Evolutionary conservation across 1,284 basidiomycete species (phyloP).

Genomic region (Xerocomus minutiporus): DNA sequence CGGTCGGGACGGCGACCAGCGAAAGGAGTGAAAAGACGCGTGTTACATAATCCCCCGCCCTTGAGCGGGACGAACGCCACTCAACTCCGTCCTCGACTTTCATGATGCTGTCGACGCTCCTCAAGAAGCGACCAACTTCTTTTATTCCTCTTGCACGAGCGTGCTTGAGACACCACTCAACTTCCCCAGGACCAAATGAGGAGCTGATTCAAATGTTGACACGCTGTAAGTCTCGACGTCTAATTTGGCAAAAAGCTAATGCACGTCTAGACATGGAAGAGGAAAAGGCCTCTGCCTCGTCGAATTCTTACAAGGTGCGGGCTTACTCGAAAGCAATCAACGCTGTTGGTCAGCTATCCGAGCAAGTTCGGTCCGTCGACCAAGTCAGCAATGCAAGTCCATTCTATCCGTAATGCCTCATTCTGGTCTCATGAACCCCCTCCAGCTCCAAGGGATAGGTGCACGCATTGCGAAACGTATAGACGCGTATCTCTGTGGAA

Average conservation of each 20-base stretch:
- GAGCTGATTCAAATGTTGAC: constrained; percentile 41
- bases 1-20: not conserved
- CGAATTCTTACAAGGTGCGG: constrained; percentile 47
- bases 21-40: constrained; percentile 20
- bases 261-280: constrained; percentile 39
- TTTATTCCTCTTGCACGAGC: not conserved
- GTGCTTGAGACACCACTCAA: constrained; percentile 17
- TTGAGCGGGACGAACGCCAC: not conserved
- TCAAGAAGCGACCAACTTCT: constrained; percentile 7
- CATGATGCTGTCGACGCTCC: constrained; percentile 17
- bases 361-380: constrained; percentile 40
- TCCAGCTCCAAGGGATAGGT: constrained; percentile 42
- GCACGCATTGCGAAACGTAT: constrained; percentile 41
- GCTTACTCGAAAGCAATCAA: constrained; percentile 47
- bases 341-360: constrained; percentile 35
- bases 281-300: constrained; percentile 36
- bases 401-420: not conserved
- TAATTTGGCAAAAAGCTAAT: not conserved
- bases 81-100: not conserved
- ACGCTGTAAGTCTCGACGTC: constrained; percentile 32
- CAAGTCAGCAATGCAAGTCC: constrained; percentile 34
- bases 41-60: constrained; percentile 25
- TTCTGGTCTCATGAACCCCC: constrained; percentile 7
- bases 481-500: constrained; percentile 35
- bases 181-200: constrained; percentile 34